These are phyloP conservation scores for Lactarius evosmus DNA, from an alignment of 768 basidiomycete species.

Conservation along the genomic window DNA sequence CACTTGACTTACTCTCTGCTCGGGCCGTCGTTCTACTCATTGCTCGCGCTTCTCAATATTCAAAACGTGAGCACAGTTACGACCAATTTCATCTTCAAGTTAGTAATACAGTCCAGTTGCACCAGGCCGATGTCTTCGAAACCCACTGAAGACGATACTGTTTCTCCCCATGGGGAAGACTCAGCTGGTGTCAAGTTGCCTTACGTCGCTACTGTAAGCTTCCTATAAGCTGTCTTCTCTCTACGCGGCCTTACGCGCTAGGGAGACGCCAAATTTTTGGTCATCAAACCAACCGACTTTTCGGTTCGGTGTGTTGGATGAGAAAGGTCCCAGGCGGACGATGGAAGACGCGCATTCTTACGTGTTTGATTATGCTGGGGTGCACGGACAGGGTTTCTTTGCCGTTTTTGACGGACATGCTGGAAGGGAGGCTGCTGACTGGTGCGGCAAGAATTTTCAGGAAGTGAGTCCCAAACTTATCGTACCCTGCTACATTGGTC, in stretches of 20 bases:
- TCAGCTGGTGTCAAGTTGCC: conserved; percentile 9
- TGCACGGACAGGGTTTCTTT: conserved; percentile 96
- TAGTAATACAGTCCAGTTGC: not conserved
- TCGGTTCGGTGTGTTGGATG: conserved; percentile 64
- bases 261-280: conserved; percentile 71
- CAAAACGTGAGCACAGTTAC: not conserved
- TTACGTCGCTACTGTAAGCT: conserved; percentile 26
- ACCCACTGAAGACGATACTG: conserved; percentile 4
- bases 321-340: conserved; percentile 83
- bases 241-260: conserved; percentile 10
- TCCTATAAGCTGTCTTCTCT: not conserved
- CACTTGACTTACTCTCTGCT: not conserved
- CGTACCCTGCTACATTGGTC: conserved; percentile 2
- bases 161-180: conserved; percentile 13
- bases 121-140: conserved; percentile 10
- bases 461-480: conserved; percentile 48
- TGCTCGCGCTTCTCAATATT: not conserved
- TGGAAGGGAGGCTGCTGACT: conserved; percentile 97
- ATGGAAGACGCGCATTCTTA: conserved; percentile 99
- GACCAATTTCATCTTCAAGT: not conserved
- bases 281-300: conserved; percentile 55
- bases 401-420: conserved; percentile 99
- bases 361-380: conserved; percentile 86
- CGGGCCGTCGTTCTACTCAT: not conserved
- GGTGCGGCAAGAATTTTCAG: conserved; percentile 97